Conservation (phyloP, 2,329 filamentous ascomycete species). For the Xylariaceae sp. region DNA sequence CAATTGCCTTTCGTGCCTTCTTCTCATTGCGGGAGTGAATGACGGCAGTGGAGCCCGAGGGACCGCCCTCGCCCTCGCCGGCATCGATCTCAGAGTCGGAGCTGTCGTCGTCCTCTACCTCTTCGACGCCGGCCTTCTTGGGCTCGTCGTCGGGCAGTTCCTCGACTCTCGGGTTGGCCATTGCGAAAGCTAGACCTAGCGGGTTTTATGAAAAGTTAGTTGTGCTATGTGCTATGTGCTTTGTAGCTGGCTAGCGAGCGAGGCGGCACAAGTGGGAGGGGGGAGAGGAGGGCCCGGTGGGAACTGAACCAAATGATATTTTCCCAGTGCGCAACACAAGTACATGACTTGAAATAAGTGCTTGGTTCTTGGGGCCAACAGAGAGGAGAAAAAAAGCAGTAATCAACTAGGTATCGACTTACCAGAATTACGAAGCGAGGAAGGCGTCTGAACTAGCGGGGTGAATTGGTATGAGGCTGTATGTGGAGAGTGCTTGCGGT, state of each 20-base stretch:
- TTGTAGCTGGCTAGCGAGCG: not conserved
- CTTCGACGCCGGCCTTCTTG: constrained; percentile 77
- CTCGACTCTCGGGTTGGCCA: constrained; percentile 98
- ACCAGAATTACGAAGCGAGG: constrained; percentile 10
- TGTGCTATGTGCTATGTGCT: constrained; percentile 7
- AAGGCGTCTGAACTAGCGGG: constrained; percentile 18
- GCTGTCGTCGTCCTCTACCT: constrained; percentile 69
- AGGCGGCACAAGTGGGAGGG: not conserved
- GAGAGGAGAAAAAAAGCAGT: not conserved
- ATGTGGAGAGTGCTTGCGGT: constrained; percentile 14
- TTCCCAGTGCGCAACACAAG: not conserved
- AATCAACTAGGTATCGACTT: constrained; percentile 1
- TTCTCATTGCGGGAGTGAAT: constrained; percentile 99
- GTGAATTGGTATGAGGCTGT: constrained; percentile 29
- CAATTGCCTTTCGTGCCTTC: constrained; percentile 99
- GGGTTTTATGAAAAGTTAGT: constrained; percentile 13
- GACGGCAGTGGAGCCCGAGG: constrained; percentile 83
- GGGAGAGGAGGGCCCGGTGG: not conserved
- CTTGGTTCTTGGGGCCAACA: not conserved
- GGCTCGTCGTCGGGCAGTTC: constrained; percentile 92
- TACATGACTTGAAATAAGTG: too few species aligned
- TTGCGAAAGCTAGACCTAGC: constrained; percentile 44
- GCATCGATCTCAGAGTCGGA: constrained; percentile 79
- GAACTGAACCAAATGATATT: not conserved
- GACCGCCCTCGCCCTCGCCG: constrained; percentile 58